phyloP scores from a whole-genome alignment of 768 basidiomycete species.

The Boletus patriciae region DNA sequence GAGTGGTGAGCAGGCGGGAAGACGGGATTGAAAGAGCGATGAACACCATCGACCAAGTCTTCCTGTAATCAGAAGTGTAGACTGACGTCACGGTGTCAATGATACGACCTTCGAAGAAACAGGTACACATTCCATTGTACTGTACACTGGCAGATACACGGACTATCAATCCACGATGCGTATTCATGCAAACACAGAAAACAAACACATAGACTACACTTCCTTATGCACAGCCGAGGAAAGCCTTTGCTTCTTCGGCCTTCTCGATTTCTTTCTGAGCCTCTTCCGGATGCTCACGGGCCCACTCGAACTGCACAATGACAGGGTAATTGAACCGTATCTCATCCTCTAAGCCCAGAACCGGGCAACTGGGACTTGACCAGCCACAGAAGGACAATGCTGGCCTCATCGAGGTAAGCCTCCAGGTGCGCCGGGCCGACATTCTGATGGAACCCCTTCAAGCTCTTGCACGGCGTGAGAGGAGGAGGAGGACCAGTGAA shows the following conservation, averaged over 20 bases:
- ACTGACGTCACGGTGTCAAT: too few relatives aligned
- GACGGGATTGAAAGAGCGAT: too few relatives aligned
- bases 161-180: neutral
- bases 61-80: too few relatives aligned
- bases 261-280: neutral
- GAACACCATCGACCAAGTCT: too few relatives aligned
- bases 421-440: neutral
- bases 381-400: neutral
- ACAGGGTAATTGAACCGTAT: conserved; percentile 1
- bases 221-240: neutral
- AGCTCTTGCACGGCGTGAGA: neutral
- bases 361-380: too few relatives aligned
- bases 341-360: neutral
- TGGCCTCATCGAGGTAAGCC: neutral
- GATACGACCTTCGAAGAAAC: too few relatives aligned
- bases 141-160: too few relatives aligned
- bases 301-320: conserved; percentile 11
- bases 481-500: neutral
- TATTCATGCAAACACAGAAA: neutral
- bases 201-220: too few relatives aligned
- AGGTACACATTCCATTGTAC: too few relatives aligned
- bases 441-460: neutral
- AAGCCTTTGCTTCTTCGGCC: neutral
- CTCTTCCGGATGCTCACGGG: conserved; percentile 13
- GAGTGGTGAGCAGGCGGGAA: too few relatives aligned